Evolutionary conservation across 2,329 filamentous ascomycete genomes (phyloP).

Genomic region (Raffaelea albimanens): DNA sequence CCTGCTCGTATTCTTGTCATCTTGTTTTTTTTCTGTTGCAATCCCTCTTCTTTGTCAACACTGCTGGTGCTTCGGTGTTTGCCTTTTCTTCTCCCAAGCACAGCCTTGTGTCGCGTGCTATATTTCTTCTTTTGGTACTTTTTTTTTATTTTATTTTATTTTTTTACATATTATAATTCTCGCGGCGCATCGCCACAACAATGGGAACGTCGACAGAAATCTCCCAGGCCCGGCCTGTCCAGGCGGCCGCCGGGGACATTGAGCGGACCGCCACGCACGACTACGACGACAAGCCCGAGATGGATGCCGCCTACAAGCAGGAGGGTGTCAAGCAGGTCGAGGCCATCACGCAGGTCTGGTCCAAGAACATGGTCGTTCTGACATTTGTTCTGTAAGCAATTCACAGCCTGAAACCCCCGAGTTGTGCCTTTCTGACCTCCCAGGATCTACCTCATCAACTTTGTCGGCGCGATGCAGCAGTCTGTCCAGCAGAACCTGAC

Average conservation of each 20-base stretch:
- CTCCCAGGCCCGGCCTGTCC: not conserved
- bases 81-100: too few relatives aligned
- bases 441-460: slow-evolving; percentile 30
- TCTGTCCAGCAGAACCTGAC: slow-evolving; percentile 28
- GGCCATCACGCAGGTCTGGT: slow-evolving; percentile 35
- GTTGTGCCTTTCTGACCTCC: not conserved
- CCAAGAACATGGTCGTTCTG: slow-evolving; percentile 27
- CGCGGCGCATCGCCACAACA: too few relatives aligned
- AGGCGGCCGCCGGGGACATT: not conserved
- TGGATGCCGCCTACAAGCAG: slow-evolving; percentile 19
- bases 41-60: not conserved
- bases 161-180: too few relatives aligned
- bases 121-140: not conserved
- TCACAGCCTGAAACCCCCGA: too few relatives aligned
- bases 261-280: not conserved
- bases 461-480: slow-evolving; percentile 25
- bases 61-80: not conserved
- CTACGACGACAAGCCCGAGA: not conserved
- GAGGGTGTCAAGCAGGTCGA: slow-evolving; percentile 37
- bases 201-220: not conserved
- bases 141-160: not conserved
- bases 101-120: too few relatives aligned
- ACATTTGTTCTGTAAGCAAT: slow-evolving; percentile 33
- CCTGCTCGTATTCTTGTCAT: too few relatives aligned
- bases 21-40: not conserved